Base-by-base conservation (phyloP, 2,329 filamentous ascomycete genomes). In the Dactylellina cionopaga region DNA sequence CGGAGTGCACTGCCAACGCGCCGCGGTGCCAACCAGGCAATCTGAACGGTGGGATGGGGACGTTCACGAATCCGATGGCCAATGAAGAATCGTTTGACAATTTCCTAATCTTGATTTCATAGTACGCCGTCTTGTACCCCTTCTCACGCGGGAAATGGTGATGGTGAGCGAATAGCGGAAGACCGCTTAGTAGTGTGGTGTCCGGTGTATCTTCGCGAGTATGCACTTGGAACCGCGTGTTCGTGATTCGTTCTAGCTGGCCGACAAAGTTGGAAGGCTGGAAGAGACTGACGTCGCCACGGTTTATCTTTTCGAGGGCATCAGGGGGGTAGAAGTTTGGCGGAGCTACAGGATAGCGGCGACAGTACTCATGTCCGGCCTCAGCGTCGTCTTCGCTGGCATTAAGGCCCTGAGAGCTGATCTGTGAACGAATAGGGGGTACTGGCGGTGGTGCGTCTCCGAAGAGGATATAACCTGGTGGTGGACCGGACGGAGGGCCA, bases 11-110 rank as follows among this genome's bases (percentile, higher is more conserved):
- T 0, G 84, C 91, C 11, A 93, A 77, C 74, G 87, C 89, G 15
- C 86, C 91, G 31, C 91, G 85, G 78, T 95, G 89, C 91, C 91
- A 94, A 1, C 91, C 91, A 0, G 91, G 91, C 70, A 93, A 84
- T 5, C 91, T 85, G 82, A 92, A 94, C 0, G 85, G 83, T 5
- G 91, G 91, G 78, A 92, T 94, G 5, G 91, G 91, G 49, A 89
- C 85, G 0, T 90, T 90, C 0, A 85, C 82, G 79, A 88, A 92
- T 7, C 91, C 91, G 7, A 94, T 78, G 0, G 88, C 89, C 0
- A 93, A 81, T 37, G 80, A 81, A 55, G 84, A 80, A 65, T 85
- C 83, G 17, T 73, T 59, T 19, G 83, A 83, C 60, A 85, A 80
- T 15, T 79, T 76, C 1, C 82, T 80, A 29, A 92, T 82, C 56